These are phyloP conservation scores for Curvularia lunata DNA, from an alignment of 2,329 filamentous ascomycete species.

Conservation along the genomic window DNA sequence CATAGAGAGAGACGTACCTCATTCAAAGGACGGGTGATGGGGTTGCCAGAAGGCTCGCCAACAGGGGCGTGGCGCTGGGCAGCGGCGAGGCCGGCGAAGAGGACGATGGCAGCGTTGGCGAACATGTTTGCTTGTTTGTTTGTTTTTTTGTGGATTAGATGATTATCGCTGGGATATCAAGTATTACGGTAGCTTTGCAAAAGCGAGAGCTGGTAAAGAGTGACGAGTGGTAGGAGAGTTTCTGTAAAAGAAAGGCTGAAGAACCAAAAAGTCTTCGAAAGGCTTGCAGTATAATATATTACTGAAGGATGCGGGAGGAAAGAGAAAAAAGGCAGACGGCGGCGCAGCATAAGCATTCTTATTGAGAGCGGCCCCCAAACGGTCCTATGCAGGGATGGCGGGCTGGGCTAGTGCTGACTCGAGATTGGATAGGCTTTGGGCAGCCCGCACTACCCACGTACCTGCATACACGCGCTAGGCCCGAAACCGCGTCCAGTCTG, in stretches of 20 bases:
- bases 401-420: slow-evolving; percentile 15
- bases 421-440: slow-evolving; percentile 10
- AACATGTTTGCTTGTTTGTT: slow-evolving; percentile 36
- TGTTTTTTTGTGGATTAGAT: slow-evolving; percentile 31
- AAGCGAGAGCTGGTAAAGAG: slow-evolving; percentile 24
- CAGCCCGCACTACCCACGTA: slow-evolving; percentile 10
- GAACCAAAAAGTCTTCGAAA: slow-evolving; percentile 34
- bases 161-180: slow-evolving; percentile 34
- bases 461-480: slow-evolving; percentile 10
- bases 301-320: slow-evolving; percentile 16
- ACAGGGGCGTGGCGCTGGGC: slow-evolving; percentile 40
- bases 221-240: slow-evolving; percentile 21
- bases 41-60: slow-evolving; percentile 57
- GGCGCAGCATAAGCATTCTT: slow-evolving; percentile 11
- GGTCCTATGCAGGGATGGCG: slow-evolving; percentile 9
- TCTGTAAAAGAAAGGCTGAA: slow-evolving; percentile 36
- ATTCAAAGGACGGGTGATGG: slow-evolving; percentile 59
- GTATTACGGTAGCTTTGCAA: slow-evolving; percentile 24
- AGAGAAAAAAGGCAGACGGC: slow-evolving; percentile 14
- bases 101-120: slow-evolving; percentile 51
- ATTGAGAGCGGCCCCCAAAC: slow-evolving; percentile 29
- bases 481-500: background rate
- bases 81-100: slow-evolving; percentile 60
- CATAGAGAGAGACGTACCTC: slow-evolving; percentile 44
- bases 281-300: slow-evolving; percentile 8